A percentile compares a stretch with the other conserved stretches of the same genome.
Conservation (phyloP, 2,329 filamentous ascomycete genomes). For the Aspergillus latus region DNA sequence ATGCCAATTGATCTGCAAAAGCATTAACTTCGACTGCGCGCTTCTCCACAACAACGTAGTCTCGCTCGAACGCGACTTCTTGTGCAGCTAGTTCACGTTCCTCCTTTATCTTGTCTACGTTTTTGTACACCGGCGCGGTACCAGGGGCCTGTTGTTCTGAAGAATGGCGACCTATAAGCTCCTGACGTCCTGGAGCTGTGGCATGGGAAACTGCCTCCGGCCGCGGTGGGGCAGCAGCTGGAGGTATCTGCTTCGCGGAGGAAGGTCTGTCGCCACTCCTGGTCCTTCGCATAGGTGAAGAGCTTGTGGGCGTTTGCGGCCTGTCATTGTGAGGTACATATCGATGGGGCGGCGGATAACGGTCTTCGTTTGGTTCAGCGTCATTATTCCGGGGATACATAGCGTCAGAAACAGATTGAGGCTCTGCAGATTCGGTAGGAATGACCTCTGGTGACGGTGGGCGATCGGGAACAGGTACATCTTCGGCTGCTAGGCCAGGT, state of each 20-base stretch:
- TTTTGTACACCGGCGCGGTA: constrained; percentile 47
- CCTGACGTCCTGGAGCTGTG: constrained; percentile 44
- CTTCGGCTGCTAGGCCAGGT: constrained; percentile 77
- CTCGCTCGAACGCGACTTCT: constrained; percentile 85
- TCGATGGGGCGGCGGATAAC: constrained; percentile 35
- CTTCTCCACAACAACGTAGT: constrained; percentile 96
- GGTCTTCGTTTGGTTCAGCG: constrained; percentile 25
- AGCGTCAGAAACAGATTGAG: constrained; percentile 20
- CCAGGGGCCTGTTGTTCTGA: constrained; percentile 51
- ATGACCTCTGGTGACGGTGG: constrained; percentile 23
- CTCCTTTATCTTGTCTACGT: constrained; percentile 33
- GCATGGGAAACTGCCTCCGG: constrained; percentile 36
- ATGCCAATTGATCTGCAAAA: constrained; percentile 89
- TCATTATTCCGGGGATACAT: constrained; percentile 24
- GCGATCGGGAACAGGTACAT: constrained; percentile 50
- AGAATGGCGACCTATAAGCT: constrained; percentile 50
- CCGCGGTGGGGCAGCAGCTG: constrained; percentile 31
- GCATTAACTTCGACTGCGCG: constrained; percentile 94
- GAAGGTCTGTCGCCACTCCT: constrained; percentile 36
- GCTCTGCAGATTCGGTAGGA: constrained; percentile 16
- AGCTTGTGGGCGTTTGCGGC: constrained; percentile 30
- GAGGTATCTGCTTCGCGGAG: constrained; percentile 27
- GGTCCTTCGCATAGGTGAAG: constrained; percentile 32
- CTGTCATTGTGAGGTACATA: constrained; percentile 35
- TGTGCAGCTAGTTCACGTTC: constrained; percentile 70